phyloP scores from a whole-genome alignment of 2,329 filamentous ascomycete genomes.

The Fusarium caatingaense region DNA sequence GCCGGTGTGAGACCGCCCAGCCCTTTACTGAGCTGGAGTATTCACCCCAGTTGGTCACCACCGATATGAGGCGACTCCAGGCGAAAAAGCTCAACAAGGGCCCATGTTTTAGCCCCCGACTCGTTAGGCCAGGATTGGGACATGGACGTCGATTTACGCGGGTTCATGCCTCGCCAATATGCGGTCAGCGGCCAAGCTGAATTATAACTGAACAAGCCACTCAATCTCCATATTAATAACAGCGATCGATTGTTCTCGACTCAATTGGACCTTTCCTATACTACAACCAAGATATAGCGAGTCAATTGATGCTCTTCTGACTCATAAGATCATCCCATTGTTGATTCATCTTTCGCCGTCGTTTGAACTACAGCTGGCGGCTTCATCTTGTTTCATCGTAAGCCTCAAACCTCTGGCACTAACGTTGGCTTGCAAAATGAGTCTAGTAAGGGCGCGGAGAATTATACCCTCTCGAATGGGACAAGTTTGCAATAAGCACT shows the following conservation, averaged over 20 bases:
- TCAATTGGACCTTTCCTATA: not conserved
- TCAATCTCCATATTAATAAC: slow-evolving; percentile 5
- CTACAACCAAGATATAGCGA: not conserved
- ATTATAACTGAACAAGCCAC: slow-evolving; percentile 1
- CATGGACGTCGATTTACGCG: slow-evolving; percentile 14
- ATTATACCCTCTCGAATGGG: slow-evolving; percentile 42
- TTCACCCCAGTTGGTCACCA: slow-evolving; percentile 6
- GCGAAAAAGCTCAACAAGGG: slow-evolving; percentile 10
- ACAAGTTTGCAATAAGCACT: slow-evolving; percentile 20
- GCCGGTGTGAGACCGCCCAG: not conserved
- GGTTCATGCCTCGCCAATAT: slow-evolving; percentile 35
- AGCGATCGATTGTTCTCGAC: not conserved
- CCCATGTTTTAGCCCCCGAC: slow-evolving; percentile 14
- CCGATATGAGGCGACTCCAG: slow-evolving; percentile 14
- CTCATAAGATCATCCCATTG: not conserved
- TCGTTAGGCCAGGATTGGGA: slow-evolving; percentile 23
- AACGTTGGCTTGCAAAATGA: slow-evolving; percentile 14
- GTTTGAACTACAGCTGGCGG: slow-evolving; percentile 13
- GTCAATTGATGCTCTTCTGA: not conserved
- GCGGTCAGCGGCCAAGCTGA: slow-evolving; percentile 33
- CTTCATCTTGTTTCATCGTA: slow-evolving; percentile 31
- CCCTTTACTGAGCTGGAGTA: not conserved
- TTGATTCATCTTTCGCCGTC: not conserved
- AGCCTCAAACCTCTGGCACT: slow-evolving; percentile 20
- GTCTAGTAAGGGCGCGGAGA: slow-evolving; percentile 48